phyloP scores from a whole-genome alignment of 805 yeast genomes.

The Blastobotrys attinorum region DNA sequence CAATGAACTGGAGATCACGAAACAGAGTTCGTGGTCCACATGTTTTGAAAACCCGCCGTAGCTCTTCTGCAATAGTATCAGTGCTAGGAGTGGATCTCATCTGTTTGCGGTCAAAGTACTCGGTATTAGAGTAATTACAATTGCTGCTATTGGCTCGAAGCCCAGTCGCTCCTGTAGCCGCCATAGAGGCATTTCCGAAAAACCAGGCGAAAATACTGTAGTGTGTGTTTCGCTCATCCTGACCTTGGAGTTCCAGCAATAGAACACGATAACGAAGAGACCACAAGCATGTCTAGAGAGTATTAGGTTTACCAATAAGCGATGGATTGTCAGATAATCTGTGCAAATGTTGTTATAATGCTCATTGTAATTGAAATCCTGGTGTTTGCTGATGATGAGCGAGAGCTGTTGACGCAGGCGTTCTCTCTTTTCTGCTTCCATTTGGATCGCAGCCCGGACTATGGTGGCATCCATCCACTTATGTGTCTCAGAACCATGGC shows the following conservation, averaged over 20 bases:
- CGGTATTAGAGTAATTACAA: slow-evolving; percentile 3
- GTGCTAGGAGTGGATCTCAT: slow-evolving; percentile 19
- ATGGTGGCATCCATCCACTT: slow-evolving; percentile 20
- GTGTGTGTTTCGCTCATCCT: slow-evolving; percentile 15
- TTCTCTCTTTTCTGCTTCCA: slow-evolving; percentile 9
- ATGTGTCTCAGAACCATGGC: slow-evolving; percentile 28
- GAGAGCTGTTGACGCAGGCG: too few species aligned
- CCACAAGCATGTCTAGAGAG: slow-evolving; percentile 22
- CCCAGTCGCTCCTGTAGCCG: slow-evolving; percentile 16
- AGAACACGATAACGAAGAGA: slow-evolving; percentile 15
- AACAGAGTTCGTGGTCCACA: slow-evolving; percentile 25
- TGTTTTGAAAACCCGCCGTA: slow-evolving; percentile 20
- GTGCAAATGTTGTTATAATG: slow-evolving; percentile 18
- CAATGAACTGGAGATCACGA: slow-evolving; percentile 29
- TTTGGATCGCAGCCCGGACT: slow-evolving; percentile 11
- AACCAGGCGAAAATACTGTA: slow-evolving; percentile 1
- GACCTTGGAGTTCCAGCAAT: slow-evolving; percentile 13
- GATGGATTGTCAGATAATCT: slow-evolving; percentile 21
- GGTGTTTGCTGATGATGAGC: slow-evolving; percentile 9
- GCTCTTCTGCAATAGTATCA: slow-evolving; percentile 28
- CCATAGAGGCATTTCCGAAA: slow-evolving; percentile 12
- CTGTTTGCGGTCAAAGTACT: too few species aligned
- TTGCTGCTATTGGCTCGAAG: slow-evolving; percentile 4
- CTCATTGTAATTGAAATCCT: slow-evolving; percentile 16
- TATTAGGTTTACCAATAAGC: slow-evolving; percentile 20